These are phyloP conservation scores for Metarhizium brunneum DNA, from an alignment of 2,329 filamentous ascomycete species.

Conservation along the genomic window DNA sequence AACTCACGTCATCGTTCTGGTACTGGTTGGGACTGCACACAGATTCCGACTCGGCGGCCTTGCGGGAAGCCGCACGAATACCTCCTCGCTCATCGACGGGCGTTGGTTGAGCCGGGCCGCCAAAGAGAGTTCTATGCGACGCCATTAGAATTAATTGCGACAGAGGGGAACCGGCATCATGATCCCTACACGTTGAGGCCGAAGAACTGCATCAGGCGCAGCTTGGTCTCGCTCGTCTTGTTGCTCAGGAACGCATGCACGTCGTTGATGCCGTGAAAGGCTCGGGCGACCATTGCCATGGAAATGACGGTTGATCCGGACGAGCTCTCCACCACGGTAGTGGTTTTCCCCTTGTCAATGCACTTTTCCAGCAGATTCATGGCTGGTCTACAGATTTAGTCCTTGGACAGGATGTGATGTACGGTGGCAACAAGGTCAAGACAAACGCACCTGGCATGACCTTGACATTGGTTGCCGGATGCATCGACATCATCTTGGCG, in stretches of 20 bases:
- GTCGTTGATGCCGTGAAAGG: conserved; percentile 28
- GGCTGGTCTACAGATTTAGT: conserved; percentile 10
- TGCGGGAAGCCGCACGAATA: conserved; percentile 19
- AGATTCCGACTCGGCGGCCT: conserved; percentile 18
- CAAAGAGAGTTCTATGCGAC: conserved; percentile 24
- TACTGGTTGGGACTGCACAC: conserved; percentile 24
- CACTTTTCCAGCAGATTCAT: conserved; percentile 40
- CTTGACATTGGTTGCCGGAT: conserved; percentile 54
- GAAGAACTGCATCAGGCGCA: conserved; percentile 24
- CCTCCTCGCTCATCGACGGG: conserved; percentile 22
- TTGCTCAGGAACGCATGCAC: conserved; percentile 39
- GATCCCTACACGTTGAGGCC: conserved; percentile 19
- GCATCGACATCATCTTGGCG: conserved; percentile 55
- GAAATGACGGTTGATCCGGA: conserved; percentile 55
- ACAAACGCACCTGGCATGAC: conserved; percentile 34
- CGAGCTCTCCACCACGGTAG: conserved; percentile 49
- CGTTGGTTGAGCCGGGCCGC: conserved; percentile 24
- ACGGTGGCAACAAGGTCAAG: background rate
- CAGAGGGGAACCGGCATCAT: background rate
- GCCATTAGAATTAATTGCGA: conserved; percentile 13
- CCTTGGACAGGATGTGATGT: background rate
- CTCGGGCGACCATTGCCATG: conserved; percentile 31
- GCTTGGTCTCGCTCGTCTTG: conserved; percentile 27
- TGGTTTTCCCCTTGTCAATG: conserved; percentile 33
- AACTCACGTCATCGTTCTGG: conserved; percentile 21